A percentile compares a stretch with the other conserved stretches of the same genome.
phyloP scores from a whole-genome alignment of 495 filamentous ascomycete genomes.

The Penicillium dipodomyicola region DNA sequence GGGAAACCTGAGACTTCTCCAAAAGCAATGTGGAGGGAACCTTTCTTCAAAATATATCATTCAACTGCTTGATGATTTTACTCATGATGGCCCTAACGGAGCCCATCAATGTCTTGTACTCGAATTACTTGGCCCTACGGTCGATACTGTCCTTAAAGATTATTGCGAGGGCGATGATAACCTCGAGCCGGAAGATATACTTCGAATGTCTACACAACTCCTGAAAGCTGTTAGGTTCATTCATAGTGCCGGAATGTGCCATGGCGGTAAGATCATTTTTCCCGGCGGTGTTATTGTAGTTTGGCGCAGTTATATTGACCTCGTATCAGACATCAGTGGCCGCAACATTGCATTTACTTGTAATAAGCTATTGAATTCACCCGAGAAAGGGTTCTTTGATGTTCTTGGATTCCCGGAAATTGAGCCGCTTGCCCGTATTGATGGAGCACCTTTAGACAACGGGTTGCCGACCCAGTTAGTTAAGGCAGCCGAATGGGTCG shows the following conservation, averaged over 20 bases:
- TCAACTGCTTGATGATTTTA: constrained; percentile 39
- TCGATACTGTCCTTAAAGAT: constrained; percentile 21
- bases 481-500: constrained; percentile 30
- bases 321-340: constrained; percentile 19
- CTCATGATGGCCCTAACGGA: constrained; percentile 42
- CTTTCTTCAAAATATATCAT: constrained; percentile 27
- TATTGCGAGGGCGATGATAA: constrained; percentile 20
- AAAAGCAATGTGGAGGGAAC: constrained; percentile 7
- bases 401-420: constrained; percentile 31
- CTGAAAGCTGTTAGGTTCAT: constrained; percentile 29
- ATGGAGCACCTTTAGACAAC: constrained; percentile 29
- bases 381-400: constrained; percentile 26
- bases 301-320: constrained; percentile 8
- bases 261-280: constrained; percentile 26
- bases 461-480: constrained; percentile 34
- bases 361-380: constrained; percentile 9
- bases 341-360: constrained; percentile 23
- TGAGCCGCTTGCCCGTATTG: constrained; percentile 25
- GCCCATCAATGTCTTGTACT: constrained; percentile 45
- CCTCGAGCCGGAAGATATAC: constrained; percentile 23
- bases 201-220: constrained; percentile 30
- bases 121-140: constrained; percentile 40
- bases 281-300: background rate
- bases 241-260: constrained; percentile 32
- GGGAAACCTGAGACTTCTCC: constrained; percentile 10